These are phyloP conservation scores for Cryptococcus sp. DNA, from an alignment of 1,284 basidiomycete species.

Conservation along the genomic window DNA sequence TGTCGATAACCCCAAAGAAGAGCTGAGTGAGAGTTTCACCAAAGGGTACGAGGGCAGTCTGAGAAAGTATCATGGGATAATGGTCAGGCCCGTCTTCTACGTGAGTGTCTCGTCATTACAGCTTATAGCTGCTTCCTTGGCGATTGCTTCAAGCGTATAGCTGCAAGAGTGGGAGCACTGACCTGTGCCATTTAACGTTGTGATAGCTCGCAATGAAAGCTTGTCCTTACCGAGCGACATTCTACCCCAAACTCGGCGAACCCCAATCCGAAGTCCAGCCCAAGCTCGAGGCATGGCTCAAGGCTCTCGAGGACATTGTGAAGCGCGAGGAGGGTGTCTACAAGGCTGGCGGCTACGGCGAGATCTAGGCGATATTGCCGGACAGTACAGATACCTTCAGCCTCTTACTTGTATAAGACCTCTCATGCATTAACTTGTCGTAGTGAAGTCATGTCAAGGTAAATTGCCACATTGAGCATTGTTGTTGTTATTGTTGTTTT, in stretches of 20 bases:
- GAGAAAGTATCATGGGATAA: conserved; percentile 83
- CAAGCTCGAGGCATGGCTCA: conserved; percentile 77
- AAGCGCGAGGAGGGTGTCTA: conserved; percentile 72
- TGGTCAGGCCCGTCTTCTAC: conserved; percentile 80
- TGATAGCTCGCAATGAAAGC: conserved; percentile 90
- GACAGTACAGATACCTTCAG: too few relatives aligned
- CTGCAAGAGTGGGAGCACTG: not conserved
- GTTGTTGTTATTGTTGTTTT: too few relatives aligned
- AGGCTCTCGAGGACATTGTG: conserved; percentile 71
- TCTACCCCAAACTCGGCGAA: conserved; percentile 84
- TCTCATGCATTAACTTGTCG: too few relatives aligned
- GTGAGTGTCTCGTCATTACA: conserved; percentile 59
- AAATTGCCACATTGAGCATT: too few relatives aligned
- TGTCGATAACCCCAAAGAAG: conserved; percentile 67
- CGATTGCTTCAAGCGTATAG: not conserved
- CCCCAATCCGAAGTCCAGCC: conserved; percentile 68
- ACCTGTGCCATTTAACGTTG: not conserved
- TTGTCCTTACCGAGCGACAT: conserved; percentile 86
- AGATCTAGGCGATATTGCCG: conserved; percentile 44
- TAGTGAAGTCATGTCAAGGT: too few relatives aligned
- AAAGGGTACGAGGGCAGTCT: conserved; percentile 81
- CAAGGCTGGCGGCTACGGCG: conserved; percentile 67
- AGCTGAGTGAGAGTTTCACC: conserved; percentile 76
- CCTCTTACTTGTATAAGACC: too few relatives aligned
- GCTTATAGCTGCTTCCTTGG: not conserved